Conservation (phyloP, 495 filamentous ascomycete genomes). For the Viridothelium virens region DNA sequence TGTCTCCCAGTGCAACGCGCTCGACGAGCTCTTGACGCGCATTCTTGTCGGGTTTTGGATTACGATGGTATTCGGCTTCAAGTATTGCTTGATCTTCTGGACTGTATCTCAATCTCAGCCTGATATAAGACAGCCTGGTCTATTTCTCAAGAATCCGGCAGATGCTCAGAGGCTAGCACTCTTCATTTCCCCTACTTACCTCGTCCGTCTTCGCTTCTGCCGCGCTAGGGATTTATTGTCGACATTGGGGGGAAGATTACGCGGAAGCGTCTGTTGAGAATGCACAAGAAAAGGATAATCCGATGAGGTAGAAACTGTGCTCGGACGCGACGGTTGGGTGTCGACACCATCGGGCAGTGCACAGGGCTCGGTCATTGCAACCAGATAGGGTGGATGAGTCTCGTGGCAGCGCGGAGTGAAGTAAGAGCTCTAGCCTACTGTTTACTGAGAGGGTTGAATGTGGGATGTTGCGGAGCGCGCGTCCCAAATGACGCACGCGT, state of each 20-base stretch:
- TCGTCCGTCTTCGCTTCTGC: conserved; percentile 61
- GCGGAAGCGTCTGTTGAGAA: conserved; percentile 56
- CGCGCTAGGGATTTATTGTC: conserved; percentile 61
- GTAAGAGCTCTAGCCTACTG: neutral
- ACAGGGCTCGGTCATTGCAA: conserved; percentile 1
- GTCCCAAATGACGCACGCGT: conserved; percentile 3
- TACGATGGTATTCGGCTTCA: conserved; percentile 75
- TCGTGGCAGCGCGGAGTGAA: neutral
- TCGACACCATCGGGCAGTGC: neutral
- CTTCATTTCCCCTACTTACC: conserved; percentile 26
- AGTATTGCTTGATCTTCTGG: conserved; percentile 85
- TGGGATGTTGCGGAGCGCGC: neutral
- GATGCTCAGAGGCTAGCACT: too few species aligned
- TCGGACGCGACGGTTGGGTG: neutral
- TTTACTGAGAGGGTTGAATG: neutral
- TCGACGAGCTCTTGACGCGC: conserved; percentile 75
- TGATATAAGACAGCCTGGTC: neutral
- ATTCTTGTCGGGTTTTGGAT: conserved; percentile 88
- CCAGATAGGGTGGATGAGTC: neutral
- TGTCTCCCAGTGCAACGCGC: conserved; percentile 85
- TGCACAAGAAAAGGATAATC: conserved; percentile 56
- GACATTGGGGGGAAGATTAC: conserved; percentile 54
- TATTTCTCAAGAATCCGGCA: neutral
- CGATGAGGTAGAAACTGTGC: neutral
- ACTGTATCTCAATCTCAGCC: conserved; percentile 37